Conservation (phyloP, 108 stramenopile genomes). For the Skeletonema potamos region DNA sequence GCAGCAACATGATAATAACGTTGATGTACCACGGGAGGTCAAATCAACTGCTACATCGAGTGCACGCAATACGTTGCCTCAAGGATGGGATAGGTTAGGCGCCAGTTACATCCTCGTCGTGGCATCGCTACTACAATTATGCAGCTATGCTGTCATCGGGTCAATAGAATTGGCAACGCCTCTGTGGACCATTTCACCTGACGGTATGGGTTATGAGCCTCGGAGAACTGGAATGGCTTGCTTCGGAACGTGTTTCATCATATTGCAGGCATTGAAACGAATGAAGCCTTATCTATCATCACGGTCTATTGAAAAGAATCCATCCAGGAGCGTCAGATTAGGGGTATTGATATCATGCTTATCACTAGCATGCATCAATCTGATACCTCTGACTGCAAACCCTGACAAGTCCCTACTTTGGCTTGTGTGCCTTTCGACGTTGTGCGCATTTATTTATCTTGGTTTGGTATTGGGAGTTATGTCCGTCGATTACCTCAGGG, state of each 20-base stretch:
- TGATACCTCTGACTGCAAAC: conserved; percentile 2
- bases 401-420: conserved; percentile 16
- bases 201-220: conserved; percentile 48
- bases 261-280: conserved; percentile 30
- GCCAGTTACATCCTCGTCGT: conserved; percentile 21
- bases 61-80: neutral
- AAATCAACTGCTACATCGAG: neutral
- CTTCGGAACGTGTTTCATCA: conserved; percentile 39
- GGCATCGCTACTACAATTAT: conserved; percentile 14
- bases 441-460: neutral
- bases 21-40: neutral
- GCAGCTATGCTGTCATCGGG: conserved; percentile 16
- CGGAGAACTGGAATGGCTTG: conserved; percentile 33
- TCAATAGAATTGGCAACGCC: conserved; percentile 49
- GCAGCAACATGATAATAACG: neutral
- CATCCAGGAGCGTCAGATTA: conserved; percentile 47
- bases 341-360: conserved; percentile 31
- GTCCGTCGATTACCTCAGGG: neutral
- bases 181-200: conserved; percentile 42
- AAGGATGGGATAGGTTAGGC: conserved; percentile 33
- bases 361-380: conserved; percentile 8
- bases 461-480: neutral
- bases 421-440: conserved; percentile 1
- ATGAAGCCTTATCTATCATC: conserved; percentile 29
- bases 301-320: conserved; percentile 29